A percentile compares a stretch with the other conserved stretches of the same genome.
Evolutionary conservation across 2,329 filamentous ascomycete species (phyloP).

Genomic region (Aspergillus pseudoviridinutans): DNA sequence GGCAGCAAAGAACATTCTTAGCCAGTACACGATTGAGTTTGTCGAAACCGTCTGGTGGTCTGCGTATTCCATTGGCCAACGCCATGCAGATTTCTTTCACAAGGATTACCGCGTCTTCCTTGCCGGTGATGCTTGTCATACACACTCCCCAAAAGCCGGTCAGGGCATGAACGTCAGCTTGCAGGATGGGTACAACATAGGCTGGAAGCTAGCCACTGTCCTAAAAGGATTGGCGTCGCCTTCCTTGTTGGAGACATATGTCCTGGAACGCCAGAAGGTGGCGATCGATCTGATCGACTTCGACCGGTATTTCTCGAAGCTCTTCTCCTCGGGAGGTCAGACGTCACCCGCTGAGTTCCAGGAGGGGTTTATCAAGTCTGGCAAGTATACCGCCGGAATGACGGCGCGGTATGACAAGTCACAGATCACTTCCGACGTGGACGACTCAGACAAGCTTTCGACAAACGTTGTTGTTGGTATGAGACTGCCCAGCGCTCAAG

Average conservation of each 20-base stretch:
- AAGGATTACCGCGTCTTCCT: conserved; percentile 64
- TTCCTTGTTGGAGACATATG: conserved; percentile 50
- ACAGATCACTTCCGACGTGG: conserved; percentile 38
- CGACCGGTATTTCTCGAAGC: conserved; percentile 51
- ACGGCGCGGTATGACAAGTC: conserved; percentile 54
- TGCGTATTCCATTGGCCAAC: conserved; percentile 66
- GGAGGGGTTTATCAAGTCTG: conserved; percentile 55
- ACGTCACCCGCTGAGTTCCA: conserved; percentile 50
- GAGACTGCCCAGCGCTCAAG: conserved; percentile 52
- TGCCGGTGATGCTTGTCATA: conserved; percentile 65
- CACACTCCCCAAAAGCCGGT: conserved; percentile 67
- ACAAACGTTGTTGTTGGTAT: conserved; percentile 43
- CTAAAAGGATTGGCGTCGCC: conserved; percentile 43
- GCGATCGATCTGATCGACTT: conserved; percentile 59
- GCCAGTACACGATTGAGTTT: conserved; percentile 53
- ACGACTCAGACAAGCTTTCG: conserved; percentile 34
- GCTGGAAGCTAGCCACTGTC: conserved; percentile 56
- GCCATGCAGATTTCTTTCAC: conserved; percentile 66
- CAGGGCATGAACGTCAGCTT: conserved; percentile 55
- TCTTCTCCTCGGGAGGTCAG: conserved; percentile 48
- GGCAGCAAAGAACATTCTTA: conserved; percentile 51
- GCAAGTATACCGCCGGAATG: conserved; percentile 58
- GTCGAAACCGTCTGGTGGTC: conserved; percentile 64
- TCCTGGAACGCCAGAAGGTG: conserved; percentile 50
- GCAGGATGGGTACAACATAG: conserved; percentile 59